phyloP scores from a whole-genome alignment of 1,284 basidiomycete genomes.

The Ustilago curta region DNA sequence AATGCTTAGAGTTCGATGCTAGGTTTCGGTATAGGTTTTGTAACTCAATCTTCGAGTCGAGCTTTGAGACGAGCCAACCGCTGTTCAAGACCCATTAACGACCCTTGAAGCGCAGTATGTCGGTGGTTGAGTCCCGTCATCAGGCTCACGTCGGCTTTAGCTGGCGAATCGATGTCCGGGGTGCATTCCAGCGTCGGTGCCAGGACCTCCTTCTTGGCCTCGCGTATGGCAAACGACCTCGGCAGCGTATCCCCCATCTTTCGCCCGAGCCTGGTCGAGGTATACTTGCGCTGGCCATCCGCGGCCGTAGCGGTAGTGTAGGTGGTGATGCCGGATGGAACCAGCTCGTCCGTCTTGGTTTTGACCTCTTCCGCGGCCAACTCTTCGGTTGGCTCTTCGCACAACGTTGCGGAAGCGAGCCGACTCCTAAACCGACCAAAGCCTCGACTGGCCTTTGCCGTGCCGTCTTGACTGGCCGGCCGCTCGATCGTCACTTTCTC shows the following conservation, averaged over 20 bases:
- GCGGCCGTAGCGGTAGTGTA: not conserved
- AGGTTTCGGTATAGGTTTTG: too few relatives aligned
- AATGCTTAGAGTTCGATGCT: not conserved
- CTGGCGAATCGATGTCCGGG: constrained; percentile 16
- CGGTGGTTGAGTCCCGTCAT: constrained; percentile 46
- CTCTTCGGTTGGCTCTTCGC: constrained; percentile 29
- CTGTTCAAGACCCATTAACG: constrained; percentile 36
- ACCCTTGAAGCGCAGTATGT: constrained; percentile 45
- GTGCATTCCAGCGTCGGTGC: constrained; percentile 4
- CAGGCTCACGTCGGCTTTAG: constrained; percentile 41
- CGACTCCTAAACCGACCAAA: constrained; percentile 40
- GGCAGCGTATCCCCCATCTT: constrained; percentile 30
- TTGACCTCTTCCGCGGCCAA: not conserved
- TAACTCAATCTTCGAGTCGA: constrained; percentile 26
- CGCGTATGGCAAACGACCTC: constrained; percentile 24
- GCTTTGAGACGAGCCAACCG: constrained; percentile 44
- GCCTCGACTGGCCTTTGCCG: constrained; percentile 19
- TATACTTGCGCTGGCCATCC: constrained; percentile 10
- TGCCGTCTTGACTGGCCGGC: constrained; percentile 28
- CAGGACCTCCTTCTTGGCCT: constrained; percentile 4
- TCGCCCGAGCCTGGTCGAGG: constrained; percentile 11
- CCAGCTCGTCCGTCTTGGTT: not conserved
- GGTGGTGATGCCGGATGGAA: not conserved
- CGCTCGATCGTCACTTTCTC: constrained; percentile 28
- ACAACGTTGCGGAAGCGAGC: constrained; percentile 28